These are phyloP conservation scores for Dioszegia aurantiaca DNA, from an alignment of 768 basidiomycete genomes.

Conservation along the genomic window DNA sequence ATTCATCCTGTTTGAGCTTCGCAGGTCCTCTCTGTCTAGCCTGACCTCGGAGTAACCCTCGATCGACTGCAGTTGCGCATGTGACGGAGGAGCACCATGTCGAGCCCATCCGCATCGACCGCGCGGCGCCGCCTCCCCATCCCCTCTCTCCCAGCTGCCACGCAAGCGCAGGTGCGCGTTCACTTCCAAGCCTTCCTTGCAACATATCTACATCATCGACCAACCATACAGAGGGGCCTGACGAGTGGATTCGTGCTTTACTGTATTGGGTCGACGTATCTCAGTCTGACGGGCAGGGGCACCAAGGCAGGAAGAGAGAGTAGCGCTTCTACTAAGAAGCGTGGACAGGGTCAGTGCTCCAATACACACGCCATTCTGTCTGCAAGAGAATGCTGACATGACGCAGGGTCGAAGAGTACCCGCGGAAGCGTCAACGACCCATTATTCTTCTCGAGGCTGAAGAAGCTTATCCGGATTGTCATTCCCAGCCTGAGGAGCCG, in stretches of 20 bases:
- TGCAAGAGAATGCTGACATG: background rate
- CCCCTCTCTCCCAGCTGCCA: slow-evolving; percentile 1
- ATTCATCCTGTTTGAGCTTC: too few relatives aligned
- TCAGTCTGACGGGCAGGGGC: slow-evolving; percentile 56
- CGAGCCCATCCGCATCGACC: background rate
- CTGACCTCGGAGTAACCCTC: too few relatives aligned
- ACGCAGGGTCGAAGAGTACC: slow-evolving; percentile 17
- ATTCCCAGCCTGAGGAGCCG: slow-evolving; percentile 81
- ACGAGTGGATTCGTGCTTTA: slow-evolving; percentile 67
- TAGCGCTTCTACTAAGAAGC: slow-evolving; percentile 21
- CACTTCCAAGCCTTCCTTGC: slow-evolving; percentile 21
- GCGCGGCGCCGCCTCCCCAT: background rate
- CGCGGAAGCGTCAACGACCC: slow-evolving; percentile 73
- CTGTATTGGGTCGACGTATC: slow-evolving; percentile 65
- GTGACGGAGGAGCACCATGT: background rate
- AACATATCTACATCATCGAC: slow-evolving; percentile 64
- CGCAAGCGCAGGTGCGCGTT: background rate
- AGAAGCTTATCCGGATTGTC: slow-evolving; percentile 74
- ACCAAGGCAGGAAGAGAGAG: slow-evolving; percentile 52
- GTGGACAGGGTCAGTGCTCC: slow-evolving; percentile 8
- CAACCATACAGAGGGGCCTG: slow-evolving; percentile 67
- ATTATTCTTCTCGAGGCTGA: slow-evolving; percentile 78
- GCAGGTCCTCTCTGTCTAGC: too few relatives aligned
- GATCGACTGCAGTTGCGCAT: too few relatives aligned
- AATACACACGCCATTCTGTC: background rate